Evolutionary conservation across 441 rosid species (phyloP).

Genomic region (Theobroma grandiflorum): DNA sequence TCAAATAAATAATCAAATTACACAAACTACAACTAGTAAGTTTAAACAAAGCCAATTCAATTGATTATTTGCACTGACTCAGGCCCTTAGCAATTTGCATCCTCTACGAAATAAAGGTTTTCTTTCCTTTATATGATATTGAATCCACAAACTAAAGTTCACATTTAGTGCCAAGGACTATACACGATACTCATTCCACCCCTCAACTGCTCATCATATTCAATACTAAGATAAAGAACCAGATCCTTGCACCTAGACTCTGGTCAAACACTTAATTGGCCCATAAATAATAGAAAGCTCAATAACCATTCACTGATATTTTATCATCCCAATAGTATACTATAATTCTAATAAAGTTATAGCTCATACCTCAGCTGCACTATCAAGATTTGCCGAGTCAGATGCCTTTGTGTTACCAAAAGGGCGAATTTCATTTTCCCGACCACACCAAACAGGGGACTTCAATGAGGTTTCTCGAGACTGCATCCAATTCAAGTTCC

Average conservation of each 20-base stretch:
- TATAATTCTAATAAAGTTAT: conserved; percentile 20
- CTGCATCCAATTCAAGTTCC: conserved; percentile 99
- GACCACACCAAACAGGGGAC: conserved; percentile 96
- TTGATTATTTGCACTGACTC: background rate
- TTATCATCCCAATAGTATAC: conserved; percentile 14
- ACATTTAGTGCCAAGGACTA: background rate
- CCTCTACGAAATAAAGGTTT: conserved; percentile 8
- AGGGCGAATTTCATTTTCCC: conserved; percentile 97
- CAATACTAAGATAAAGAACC: conserved; percentile 1
- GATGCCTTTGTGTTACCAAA: conserved; percentile 96
- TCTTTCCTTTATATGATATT: background rate
- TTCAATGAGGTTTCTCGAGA: conserved; percentile 94
- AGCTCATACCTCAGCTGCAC: conserved; percentile 92
- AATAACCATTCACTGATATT: background rate
- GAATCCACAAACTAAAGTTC: background rate
- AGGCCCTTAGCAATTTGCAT: background rate
- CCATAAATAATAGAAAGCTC: background rate
- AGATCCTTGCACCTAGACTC: conserved; percentile 1
- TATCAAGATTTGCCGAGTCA: conserved; percentile 97
- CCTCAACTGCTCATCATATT: conserved; percentile 9
- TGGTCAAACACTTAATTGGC: conserved; percentile 15
- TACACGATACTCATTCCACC: background rate
- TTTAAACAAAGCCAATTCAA: conserved; percentile 5
- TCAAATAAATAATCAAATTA: conserved; percentile 6
- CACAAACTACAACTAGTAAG: background rate